Evolutionary conservation across 257 asterid species (phyloP).

Genomic region (Nicotiana sylvestris): DNA sequence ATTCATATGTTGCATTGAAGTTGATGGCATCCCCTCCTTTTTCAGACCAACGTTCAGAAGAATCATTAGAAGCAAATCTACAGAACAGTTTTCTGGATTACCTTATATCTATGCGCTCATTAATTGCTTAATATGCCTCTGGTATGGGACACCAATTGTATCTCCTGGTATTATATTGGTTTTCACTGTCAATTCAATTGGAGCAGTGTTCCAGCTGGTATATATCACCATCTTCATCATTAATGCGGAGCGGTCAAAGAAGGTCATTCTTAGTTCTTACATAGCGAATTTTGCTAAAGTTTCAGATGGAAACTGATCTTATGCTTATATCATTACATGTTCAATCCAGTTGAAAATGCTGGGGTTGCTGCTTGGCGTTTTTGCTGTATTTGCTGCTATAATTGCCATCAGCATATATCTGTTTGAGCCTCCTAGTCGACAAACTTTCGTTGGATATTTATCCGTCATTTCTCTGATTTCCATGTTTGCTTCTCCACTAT

Average conservation of each 20-base stretch:
- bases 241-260: conserved; percentile 47
- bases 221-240: conserved; percentile 54
- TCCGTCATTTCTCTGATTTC: conserved; percentile 70
- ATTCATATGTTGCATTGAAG: not conserved
- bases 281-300: not conserved
- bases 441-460: conserved; percentile 68
- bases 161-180: conserved; percentile 60
- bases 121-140: conserved; percentile 83
- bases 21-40: not conserved
- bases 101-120: conserved; percentile 78
- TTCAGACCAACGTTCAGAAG: conserved; percentile 82
- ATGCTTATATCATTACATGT: not conserved
- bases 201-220: conserved; percentile 71
- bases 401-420: conserved; percentile 43
- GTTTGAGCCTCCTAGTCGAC: conserved; percentile 64
- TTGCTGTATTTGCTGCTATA: conserved; percentile 44
- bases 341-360: conserved; percentile 33
- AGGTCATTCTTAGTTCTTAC: conserved; percentile 31
- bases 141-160: conserved; percentile 78
- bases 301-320: not conserved
- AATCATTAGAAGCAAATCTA: conserved; percentile 62
- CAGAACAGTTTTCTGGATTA: conserved; percentile 80
- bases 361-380: conserved; percentile 40
- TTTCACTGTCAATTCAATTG: conserved; percentile 71
- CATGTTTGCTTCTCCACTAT: conserved; percentile 88